A percentile compares a stretch with the other conserved stretches of the same genome.
Conservation (phyloP, 164 flowering plant species). For the Cinnamomum chago region DNA sequence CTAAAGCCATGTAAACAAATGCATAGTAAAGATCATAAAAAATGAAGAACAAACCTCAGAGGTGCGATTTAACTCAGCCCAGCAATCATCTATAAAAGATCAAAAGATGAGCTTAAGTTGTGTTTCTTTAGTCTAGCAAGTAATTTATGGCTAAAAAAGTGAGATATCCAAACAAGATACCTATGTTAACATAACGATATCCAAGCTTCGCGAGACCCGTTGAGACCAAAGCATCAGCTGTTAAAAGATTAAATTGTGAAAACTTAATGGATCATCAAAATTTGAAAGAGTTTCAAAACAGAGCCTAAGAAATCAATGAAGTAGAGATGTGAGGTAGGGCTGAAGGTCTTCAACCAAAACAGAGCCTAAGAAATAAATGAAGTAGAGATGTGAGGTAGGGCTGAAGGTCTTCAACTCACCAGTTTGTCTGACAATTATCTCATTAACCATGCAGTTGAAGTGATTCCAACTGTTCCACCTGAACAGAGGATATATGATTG, state of each 20-base stretch:
- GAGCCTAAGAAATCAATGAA: neutral
- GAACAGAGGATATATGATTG: neutral
- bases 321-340: no score
- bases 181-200: slow-evolving; percentile 49
- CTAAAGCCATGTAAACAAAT: neutral
- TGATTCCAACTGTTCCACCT: slow-evolving; percentile 39
- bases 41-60: slow-evolving; percentile 15
- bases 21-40: neutral
- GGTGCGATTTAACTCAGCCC: slow-evolving; percentile 55
- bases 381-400: no score
- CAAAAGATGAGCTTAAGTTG: neutral
- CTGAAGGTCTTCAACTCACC: slow-evolving; percentile 6
- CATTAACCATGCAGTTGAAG: slow-evolving; percentile 23
- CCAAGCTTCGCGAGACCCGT: slow-evolving; percentile 52
- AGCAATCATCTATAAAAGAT: slow-evolving; percentile 55
- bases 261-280: neutral
- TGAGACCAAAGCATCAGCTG: slow-evolving; percentile 65
- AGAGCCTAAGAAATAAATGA: no score
- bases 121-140: slow-evolving; percentile 4
- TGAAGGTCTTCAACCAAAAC: no score
- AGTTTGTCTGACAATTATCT: slow-evolving; percentile 23
- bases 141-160: neutral
- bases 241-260: neutral
- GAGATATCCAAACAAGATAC: slow-evolving; percentile 16
- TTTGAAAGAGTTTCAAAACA: neutral